A percentile compares a stretch with the other conserved stretches of the same genome.
phyloP scores from a whole-genome alignment of 1,284 basidiomycete species.

The Schizophyllum commune region DNA sequence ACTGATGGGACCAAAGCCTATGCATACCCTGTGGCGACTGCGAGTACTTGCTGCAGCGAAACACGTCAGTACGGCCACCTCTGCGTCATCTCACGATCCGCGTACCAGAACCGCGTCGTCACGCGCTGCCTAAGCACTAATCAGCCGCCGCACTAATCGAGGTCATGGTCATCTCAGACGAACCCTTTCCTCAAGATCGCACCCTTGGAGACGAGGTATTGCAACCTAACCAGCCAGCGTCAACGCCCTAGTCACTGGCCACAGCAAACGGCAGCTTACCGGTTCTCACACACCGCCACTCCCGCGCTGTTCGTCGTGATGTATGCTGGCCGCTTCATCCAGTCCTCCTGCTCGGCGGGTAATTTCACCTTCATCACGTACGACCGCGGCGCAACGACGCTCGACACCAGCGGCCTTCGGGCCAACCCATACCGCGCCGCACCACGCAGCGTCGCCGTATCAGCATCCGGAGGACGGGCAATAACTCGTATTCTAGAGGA shows the following conservation, averaged over 20 bases:
- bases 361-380: constrained; percentile 86
- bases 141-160: not conserved
- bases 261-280: constrained; percentile 31
- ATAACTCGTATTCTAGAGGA: constrained; percentile 58
- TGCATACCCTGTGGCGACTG: constrained; percentile 51
- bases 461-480: constrained; percentile 70
- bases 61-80: not conserved
- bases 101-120: constrained; percentile 71
- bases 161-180: constrained; percentile 11
- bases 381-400: constrained; percentile 68
- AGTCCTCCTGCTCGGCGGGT: constrained; percentile 74
- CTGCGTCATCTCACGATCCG: constrained; percentile 12
- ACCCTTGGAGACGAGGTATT: constrained; percentile 77
- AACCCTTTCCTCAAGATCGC: constrained; percentile 78
- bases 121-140: constrained; percentile 51
- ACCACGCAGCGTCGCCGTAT: constrained; percentile 76
- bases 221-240: constrained; percentile 42
- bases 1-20: not conserved
- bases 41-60: constrained; percentile 57
- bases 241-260: not conserved
- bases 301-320: constrained; percentile 69
- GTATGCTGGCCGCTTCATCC: constrained; percentile 73
- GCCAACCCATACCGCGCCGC: constrained; percentile 80
- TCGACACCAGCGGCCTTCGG: constrained; percentile 62
- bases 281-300: constrained; percentile 71